These are phyloP conservation scores for Pisolithus orientalis DNA, from an alignment of 768 basidiomycete species.

Conservation along the genomic window DNA sequence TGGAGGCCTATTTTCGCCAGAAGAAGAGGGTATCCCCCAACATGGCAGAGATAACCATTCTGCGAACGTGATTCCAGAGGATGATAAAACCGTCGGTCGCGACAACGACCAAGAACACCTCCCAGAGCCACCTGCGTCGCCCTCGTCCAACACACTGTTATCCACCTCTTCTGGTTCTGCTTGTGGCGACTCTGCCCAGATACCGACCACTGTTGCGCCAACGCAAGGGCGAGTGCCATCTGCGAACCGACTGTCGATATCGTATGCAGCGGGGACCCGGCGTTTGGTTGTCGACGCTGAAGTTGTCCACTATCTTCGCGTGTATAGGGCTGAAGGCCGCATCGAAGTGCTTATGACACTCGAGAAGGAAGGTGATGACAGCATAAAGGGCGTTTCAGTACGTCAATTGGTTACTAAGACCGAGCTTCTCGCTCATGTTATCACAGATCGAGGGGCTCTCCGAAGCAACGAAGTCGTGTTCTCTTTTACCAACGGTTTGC, in stretches of 20 bases:
- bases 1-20: constrained; percentile 20
- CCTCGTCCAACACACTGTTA: constrained; percentile 42
- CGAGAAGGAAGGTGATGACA: constrained; percentile 46
- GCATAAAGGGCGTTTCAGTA: constrained; percentile 73
- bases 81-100: constrained; percentile 12
- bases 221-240: constrained; percentile 51
- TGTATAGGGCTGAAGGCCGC: constrained; percentile 76
- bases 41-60: constrained; percentile 13
- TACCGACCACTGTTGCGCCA: constrained; percentile 16
- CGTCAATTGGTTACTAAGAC: constrained; percentile 20
- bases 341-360: constrained; percentile 76
- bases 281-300: constrained; percentile 87
- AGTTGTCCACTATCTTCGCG: constrained; percentile 72
- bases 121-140: constrained; percentile 56
- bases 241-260: constrained; percentile 86
- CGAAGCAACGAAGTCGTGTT: constrained; percentile 66
- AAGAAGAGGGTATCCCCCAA: constrained; percentile 16
- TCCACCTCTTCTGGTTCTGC: constrained; percentile 31
- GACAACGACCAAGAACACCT: constrained; percentile 38
- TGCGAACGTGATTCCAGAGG: constrained; percentile 11
- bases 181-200: constrained; percentile 39
- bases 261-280: constrained; percentile 85
- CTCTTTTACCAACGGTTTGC: constrained; percentile 45
- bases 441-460: constrained; percentile 71
- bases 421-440: constrained; percentile 5